Evolutionary conservation across 2,329 filamentous ascomycete species (phyloP), one percentile per base, ranked within the genome.

Genomic region (Fonsecaea multimorphosa): DNA sequence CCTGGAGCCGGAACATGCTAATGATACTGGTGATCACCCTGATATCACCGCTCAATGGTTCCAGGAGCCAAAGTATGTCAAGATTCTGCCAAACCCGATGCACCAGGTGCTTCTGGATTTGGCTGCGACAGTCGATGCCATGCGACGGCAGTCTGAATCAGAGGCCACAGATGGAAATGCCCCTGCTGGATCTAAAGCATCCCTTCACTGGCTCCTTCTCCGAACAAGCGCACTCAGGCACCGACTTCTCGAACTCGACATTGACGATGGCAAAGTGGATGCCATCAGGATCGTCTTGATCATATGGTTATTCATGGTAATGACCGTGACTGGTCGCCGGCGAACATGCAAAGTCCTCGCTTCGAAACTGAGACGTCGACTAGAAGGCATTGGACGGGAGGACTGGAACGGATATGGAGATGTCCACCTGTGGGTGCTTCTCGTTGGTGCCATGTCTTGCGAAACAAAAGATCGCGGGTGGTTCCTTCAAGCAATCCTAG

Each of bases 181-280:
- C 1, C 14, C 36, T 16, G 16, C 36, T 27, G 52, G 27, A 32
- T 46, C 56, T 29, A 59, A 29, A 24, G 3, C 36, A n/a, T 27
- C n/a, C n/a, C 56, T 58, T 34, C 58, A 61, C 31, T 61, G 58
- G 58, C 44, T 61, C n/a, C 34, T 44, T 61, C 58, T 61, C 27
- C 40, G 58, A 16, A 53, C 38, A 38, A 53, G 24, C n/a, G 58
- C 58, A 51, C 40, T 61, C 29, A 27, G 58, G 22, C 58, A 61
- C 40, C 58, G 58, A 36, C 58, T 61, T 52, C 29, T 61, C 16
- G 44, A 61, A 31, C 58, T 61, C n/a, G 44, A 61, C 6, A 24
- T 38, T 27, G 29, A 61, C n/a, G 46, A 61, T 34, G 32, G 29
- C 6, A 61, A 34, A 46, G 16, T 38, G 19, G 44, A 61, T 22